Evolutionary conservation across 2,329 filamentous ascomycete species (phyloP), one percentile per base, ranked within the genome.

Genomic region (Fusarium sp.): DNA sequence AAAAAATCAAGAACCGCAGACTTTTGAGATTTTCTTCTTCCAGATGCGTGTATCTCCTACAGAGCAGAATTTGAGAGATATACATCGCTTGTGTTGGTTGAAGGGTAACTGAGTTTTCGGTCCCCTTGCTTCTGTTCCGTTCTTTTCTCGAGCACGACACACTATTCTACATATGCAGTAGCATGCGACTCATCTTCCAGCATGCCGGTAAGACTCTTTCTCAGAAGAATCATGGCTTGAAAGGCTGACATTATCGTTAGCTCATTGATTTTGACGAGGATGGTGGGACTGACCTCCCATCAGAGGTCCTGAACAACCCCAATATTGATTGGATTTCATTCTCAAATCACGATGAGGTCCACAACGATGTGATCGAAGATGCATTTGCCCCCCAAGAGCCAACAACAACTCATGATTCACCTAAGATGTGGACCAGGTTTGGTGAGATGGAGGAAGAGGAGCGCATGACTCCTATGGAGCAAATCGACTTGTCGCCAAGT

Each of bases 401-500:
- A 23, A 13, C 33, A 2, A 43, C 22, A 9, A 20, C 23, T 15
- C 50, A 63, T 45, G 48, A 55, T 19, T 20, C 54, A 15, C 48
- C 48, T 61, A 46, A 48, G 19, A 46, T 62, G 40, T 70, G 67
- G 67, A 70, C 67, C 40, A 70, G 70, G 33, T 65, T 68, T 49
- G 55, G 67, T 14, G 59, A 70, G 40, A 23, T 47, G 43, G 50
- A 54, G 17, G 41, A 59, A 19, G 52, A 61, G 3, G 47, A 70
- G 13, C 44, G 46, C 17, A 45, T 62, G 45, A 63, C 43, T 27
- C 39, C 51, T 8, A 23, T 60, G 43, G 54, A 60, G 4, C 51
- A 58, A 13, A 23, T 58, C 25, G 47, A 56, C 19, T 39, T 68
- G 9, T 52, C 50, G 1, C 66, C 71, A 2, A 52, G 40, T 15